Percentiles rank a stretch among this genome's conserved stretches.
These are phyloP conservation scores for Trichoderma simmonsii DNA, from an alignment of 2,329 filamentous ascomycete genomes.

Conservation along the genomic window DNA sequence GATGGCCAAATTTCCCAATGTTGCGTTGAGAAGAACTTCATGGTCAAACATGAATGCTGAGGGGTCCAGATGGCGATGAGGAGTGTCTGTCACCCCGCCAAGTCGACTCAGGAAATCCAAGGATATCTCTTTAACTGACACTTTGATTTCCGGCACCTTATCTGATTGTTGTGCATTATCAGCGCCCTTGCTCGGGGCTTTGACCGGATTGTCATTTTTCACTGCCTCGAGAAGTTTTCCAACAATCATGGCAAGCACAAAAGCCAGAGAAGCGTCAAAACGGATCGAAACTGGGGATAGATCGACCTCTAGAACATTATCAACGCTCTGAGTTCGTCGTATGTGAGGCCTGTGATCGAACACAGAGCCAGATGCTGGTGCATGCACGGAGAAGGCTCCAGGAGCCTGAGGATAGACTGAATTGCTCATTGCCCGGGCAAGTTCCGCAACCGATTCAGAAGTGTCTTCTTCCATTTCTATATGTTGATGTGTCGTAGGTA, in stretches of 20 bases:
- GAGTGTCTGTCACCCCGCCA: slow-evolving; percentile 49
- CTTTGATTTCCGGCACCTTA: slow-evolving; percentile 39
- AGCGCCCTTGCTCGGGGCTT: slow-evolving; percentile 11
- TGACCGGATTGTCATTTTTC: slow-evolving; percentile 27
- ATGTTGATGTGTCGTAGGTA: slow-evolving; percentile 50
- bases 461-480: slow-evolving; percentile 35
- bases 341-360: neutral
- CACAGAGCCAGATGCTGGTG: slow-evolving; percentile 15
- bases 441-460: slow-evolving; percentile 28
- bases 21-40: slow-evolving; percentile 52
- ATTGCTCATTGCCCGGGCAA: slow-evolving; percentile 33
- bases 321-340: slow-evolving; percentile 13
- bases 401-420: slow-evolving; percentile 53
- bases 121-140: slow-evolving; percentile 49
- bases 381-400: slow-evolving; percentile 57
- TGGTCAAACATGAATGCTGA: slow-evolving; percentile 40
- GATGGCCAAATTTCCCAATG: slow-evolving; percentile 43
- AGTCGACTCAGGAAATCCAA: slow-evolving; percentile 56
- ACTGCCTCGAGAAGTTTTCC: slow-evolving; percentile 48
- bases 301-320: slow-evolving; percentile 44
- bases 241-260: slow-evolving; percentile 51
- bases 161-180: slow-evolving; percentile 21
- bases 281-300: slow-evolving; percentile 51
- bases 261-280: slow-evolving; percentile 57
- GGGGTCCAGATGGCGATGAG: slow-evolving; percentile 44